A percentile compares a stretch with the other conserved stretches of the same genome.
phyloP scores from a whole-genome alignment of 805 yeast genomes.

The Saturnispora galanensis region DNA sequence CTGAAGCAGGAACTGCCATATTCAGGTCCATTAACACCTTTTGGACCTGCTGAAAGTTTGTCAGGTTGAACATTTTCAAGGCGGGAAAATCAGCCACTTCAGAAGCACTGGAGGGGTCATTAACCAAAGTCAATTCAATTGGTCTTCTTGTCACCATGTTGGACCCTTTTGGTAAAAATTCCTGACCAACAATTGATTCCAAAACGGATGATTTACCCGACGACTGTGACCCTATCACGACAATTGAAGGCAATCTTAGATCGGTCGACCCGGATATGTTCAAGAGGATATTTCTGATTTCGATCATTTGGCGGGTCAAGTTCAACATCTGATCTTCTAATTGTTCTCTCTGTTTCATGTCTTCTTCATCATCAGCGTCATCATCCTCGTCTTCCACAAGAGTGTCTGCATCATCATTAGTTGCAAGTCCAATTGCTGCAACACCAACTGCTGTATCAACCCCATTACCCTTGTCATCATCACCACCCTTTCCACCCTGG shows the following conservation, averaged over 20 bases:
- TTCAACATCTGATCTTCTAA: constrained; percentile 78
- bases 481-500: constrained; percentile 5
- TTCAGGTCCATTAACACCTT: constrained; percentile 79
- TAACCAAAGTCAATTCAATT: constrained; percentile 84
- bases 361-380: constrained; percentile 35
- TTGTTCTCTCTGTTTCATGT: constrained; percentile 37
- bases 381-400: constrained; percentile 41
- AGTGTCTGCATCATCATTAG: constrained; percentile 30
- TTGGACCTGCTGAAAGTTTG: constrained; percentile 85
- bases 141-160: constrained; percentile 99
- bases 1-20: constrained; percentile 80
- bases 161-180: constrained; percentile 91
- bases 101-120: constrained; percentile 68
- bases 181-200: constrained; percentile 96
- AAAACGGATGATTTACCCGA: constrained; percentile 95
- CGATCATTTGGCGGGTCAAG: constrained; percentile 93
- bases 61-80: constrained; percentile 66
- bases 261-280: constrained; percentile 66
- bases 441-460: constrained; percentile 27
- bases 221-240: constrained; percentile 94
- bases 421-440: constrained; percentile 32
- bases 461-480: constrained; percentile 17
- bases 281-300: constrained; percentile 71
- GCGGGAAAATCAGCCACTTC: constrained; percentile 93
- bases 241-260: constrained; percentile 84